Conservation (phyloP, 1,139 yeast genomes). For the Suhomyces ambrosiae region DNA sequence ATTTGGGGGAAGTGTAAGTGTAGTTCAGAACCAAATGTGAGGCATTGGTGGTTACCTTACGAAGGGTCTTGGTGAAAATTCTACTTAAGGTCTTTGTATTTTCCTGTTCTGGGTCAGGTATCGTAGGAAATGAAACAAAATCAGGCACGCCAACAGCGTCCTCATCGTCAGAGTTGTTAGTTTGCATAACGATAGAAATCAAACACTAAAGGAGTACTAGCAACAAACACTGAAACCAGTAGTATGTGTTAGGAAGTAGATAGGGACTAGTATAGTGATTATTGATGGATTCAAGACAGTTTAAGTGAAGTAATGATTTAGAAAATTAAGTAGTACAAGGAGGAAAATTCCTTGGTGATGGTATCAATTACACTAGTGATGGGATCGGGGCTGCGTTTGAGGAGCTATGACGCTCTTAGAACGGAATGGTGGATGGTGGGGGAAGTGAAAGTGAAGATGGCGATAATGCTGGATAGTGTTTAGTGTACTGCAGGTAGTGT, state of each 20-base stretch:
- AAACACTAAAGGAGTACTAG: too few species aligned
- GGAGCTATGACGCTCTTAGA: neutral
- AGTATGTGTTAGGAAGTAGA: too few species aligned
- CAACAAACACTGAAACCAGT: too few species aligned
- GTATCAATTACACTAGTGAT: too few species aligned
- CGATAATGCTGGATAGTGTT: too few species aligned
- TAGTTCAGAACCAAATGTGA: slow-evolving; percentile 41
- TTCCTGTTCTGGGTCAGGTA: slow-evolving; percentile 48
- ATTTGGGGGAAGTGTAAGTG: slow-evolving; percentile 17
- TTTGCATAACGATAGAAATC: slow-evolving; percentile 7
- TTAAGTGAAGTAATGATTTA: too few species aligned
- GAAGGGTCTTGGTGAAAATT: slow-evolving; percentile 42
- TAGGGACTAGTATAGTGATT: too few species aligned
- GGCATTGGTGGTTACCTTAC: slow-evolving; percentile 50
- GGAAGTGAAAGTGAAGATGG: neutral
- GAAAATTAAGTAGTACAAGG: too few species aligned
- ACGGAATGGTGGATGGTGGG: slow-evolving; percentile 3
- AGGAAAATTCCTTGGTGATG: too few species aligned
- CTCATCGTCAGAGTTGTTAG: slow-evolving; percentile 23
- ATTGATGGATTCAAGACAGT: too few species aligned
- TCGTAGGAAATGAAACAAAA: slow-evolving; percentile 47
- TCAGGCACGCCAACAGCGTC: slow-evolving; percentile 24
- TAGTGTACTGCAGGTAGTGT: slow-evolving; percentile 3
- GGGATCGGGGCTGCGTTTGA: too few species aligned
- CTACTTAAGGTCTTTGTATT: slow-evolving; percentile 33